These are phyloP conservation scores for Vaccinium vitisidaea DNA, from an alignment of 148 eudicot genomes.

Conservation along the genomic window DNA sequence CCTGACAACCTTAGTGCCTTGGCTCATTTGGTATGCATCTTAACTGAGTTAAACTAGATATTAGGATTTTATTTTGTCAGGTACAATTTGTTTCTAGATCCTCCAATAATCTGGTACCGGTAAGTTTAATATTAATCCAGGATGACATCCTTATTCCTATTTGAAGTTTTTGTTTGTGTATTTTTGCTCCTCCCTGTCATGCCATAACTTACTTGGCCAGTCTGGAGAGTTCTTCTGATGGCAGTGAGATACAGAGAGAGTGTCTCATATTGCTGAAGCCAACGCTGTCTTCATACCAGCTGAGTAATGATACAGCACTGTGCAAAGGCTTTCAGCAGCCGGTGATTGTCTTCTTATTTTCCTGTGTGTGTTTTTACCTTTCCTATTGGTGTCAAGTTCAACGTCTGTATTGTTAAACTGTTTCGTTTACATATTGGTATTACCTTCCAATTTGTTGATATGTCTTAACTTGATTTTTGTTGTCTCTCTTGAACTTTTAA, in stretches of 20 bases:
- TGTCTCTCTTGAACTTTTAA: constrained; percentile 3
- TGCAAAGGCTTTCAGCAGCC: constrained; percentile 7
- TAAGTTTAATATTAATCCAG: background rate
- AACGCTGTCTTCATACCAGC: constrained; percentile 2
- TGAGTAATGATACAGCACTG: background rate
- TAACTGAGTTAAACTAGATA: background rate
- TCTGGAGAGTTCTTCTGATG: background rate
- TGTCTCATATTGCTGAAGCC: background rate
- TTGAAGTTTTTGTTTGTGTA: background rate
- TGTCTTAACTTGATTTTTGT: background rate
- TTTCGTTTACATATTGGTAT: background rate
- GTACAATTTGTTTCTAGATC: constrained; percentile 4
- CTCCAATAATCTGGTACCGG: background rate
- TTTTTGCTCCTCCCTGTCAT: background rate
- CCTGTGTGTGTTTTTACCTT: background rate
- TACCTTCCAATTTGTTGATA: background rate
- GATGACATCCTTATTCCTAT: background rate
- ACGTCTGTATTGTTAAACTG: background rate
- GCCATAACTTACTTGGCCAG: background rate
- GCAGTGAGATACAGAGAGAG: background rate
- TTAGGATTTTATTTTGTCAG: background rate
- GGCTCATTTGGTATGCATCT: constrained; percentile 74
- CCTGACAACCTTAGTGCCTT: constrained; percentile 77
- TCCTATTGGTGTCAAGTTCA: background rate
- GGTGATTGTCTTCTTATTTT: background rate